phyloP scores from a whole-genome alignment of 1,284 basidiomycete genomes.

The Sanguinoderma infundibulare region DNA sequence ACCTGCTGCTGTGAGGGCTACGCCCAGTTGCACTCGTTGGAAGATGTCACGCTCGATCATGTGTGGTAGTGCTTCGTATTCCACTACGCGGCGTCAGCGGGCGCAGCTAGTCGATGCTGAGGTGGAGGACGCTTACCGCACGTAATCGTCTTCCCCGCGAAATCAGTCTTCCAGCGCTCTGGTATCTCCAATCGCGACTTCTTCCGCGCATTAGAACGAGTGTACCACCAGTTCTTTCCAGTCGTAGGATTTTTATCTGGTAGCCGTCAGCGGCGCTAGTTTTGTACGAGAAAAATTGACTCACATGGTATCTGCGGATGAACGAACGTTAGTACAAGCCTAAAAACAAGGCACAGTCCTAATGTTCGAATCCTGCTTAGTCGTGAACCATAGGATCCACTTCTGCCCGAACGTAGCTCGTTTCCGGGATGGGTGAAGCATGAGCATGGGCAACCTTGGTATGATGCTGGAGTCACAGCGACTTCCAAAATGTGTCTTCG shows the following conservation, averaged over 20 bases:
- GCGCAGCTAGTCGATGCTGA: background rate
- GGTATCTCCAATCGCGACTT: slow-evolving; percentile 54
- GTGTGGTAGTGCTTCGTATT: slow-evolving; percentile 54
- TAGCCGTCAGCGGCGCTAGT: slow-evolving; percentile 19
- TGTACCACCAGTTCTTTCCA: slow-evolving; percentile 65
- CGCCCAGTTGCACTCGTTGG: slow-evolving; percentile 77
- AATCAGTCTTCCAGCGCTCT: slow-evolving; percentile 49
- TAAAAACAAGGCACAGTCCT: too few species aligned
- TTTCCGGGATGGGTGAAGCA: too few species aligned
- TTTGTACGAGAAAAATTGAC: slow-evolving; percentile 13
- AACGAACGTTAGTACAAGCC: background rate
- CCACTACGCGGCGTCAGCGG: slow-evolving; percentile 45
- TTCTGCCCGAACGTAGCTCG: too few species aligned
- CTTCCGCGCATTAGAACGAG: slow-evolving; percentile 47
- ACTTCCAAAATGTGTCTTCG: too few species aligned
- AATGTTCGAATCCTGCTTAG: too few species aligned
- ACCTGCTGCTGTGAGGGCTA: slow-evolving; percentile 72
- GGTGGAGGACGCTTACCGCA: slow-evolving; percentile 50
- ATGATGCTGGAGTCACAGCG: too few species aligned
- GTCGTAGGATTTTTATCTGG: slow-evolving; percentile 53
- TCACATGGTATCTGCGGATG: slow-evolving; percentile 42
- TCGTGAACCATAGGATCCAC: too few species aligned
- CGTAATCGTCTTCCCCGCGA: slow-evolving; percentile 58
- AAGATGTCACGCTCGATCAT: slow-evolving; percentile 72
- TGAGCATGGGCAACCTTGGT: too few species aligned